Base-by-base conservation (phyloP, 2,329 filamentous ascomycete genomes). In the Pyrenochaeta sp. region DNA sequence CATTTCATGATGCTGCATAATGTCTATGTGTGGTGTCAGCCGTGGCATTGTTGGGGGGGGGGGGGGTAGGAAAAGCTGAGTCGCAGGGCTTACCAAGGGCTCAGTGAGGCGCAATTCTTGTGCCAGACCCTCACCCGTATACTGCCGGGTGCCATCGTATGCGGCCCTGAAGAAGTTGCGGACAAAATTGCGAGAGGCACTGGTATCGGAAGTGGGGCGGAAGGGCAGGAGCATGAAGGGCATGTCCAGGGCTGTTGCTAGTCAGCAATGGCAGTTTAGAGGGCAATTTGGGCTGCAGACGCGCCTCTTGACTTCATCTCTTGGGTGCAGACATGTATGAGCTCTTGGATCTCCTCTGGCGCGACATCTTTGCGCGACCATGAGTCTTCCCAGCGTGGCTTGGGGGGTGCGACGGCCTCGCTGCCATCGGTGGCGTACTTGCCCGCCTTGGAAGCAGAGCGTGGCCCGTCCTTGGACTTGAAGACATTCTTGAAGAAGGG, bases 191-290 rank as follows among this genome's bases (percentile, higher is more conserved):
- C 93, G 91, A 57, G 96, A 92, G 46, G 91, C 91, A 58, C 91
- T 95, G 37, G 94, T 90, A 73, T 99, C 92, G 60, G 93, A 95
- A 23, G 91, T 92, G 18, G 94, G 95, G 67, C 95, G 90, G 78
- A 97, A 99, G 11, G 95, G 95, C 3, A 99, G 85, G 7, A 99
- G 87, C 23, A 98, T 85, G 76, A 99, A 98, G 1, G 95, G 95
- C 55, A 90, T 88, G 74, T 97, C 89, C 68, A 98, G 88, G 63
- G 89, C 92, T 96, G 75, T 29, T 21, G 45, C 63, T 46, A 56
- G 73, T 61, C 49, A 67, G 60, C 49, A 53, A 51, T 39, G 44
- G 46, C 37, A 12, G 20, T n/a, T 2, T 6, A 31, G 9, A 12
- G 7, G 4, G 33, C 29, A 45, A 39, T 41, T 47, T 31, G 51